Evolutionary conservation across 2,329 filamentous ascomycete genomes (phyloP).

Genomic region (Diplodia scrobiculata): DNA sequence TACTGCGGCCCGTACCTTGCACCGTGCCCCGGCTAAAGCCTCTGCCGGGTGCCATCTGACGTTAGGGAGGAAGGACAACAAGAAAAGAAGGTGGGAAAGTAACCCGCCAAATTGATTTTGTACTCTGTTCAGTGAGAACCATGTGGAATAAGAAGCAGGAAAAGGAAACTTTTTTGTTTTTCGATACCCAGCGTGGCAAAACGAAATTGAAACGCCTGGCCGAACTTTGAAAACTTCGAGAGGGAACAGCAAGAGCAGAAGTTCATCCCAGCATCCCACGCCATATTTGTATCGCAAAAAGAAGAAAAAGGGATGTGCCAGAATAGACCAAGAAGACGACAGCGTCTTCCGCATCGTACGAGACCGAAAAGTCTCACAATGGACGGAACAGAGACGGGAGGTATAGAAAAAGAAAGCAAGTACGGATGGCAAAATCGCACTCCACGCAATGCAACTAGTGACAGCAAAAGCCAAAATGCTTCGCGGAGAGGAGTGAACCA

Average conservation of each 20-base stretch:
- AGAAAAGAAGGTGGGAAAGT: neutral
- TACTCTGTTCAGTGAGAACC: conserved; percentile 5
- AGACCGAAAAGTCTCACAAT: neutral
- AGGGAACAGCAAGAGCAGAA: conserved; percentile 24
- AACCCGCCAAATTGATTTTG: conserved; percentile 19
- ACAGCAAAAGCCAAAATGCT: conserved; percentile 12
- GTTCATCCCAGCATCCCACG: conserved; percentile 18
- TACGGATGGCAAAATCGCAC: conserved; percentile 21
- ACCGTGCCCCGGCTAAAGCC: neutral
- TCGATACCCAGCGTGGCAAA: neutral
- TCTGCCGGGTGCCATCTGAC: neutral
- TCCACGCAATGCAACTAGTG: conserved; percentile 24
- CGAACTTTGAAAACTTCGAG: conserved; percentile 11
- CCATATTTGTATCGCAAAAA: conserved; percentile 12
- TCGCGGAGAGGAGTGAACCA: conserved; percentile 1
- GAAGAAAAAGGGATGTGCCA: neutral
- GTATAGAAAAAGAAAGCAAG: conserved; percentile 6
- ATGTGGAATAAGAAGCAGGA: neutral
- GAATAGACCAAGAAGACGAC: neutral
- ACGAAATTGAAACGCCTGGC: conserved; percentile 7
- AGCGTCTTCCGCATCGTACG: neutral
- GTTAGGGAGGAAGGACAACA: neutral
- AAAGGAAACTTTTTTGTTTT: conserved; percentile 24
- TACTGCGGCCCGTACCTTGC: too few relatives aligned
- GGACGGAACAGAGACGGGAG: neutral